These are phyloP conservation scores for Quercus agrifolia DNA, from an alignment of 306 rosid species.

Conservation along the genomic window DNA sequence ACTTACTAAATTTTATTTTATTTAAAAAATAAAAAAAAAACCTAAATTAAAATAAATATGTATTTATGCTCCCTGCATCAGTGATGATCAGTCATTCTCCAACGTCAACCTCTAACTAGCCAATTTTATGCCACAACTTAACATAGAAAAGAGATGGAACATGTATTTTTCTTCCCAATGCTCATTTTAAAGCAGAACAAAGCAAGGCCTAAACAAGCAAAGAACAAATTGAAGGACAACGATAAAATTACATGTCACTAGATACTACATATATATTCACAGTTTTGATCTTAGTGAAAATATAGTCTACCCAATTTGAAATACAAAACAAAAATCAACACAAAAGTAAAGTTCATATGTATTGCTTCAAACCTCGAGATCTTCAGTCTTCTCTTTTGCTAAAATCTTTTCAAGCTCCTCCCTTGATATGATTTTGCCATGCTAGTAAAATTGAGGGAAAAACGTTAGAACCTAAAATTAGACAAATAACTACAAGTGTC, in stretches of 20 bases:
- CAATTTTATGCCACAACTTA: neutral
- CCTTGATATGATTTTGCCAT: constrained; percentile 80
- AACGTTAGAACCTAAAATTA: constrained; percentile 21
- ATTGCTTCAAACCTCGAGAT: constrained; percentile 56
- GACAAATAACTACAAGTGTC: constrained; percentile 11
- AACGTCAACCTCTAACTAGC: neutral
- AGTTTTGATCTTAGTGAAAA: neutral
- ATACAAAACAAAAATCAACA: neutral
- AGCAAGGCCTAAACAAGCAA: neutral
- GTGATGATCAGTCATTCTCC: neutral
- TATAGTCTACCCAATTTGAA: neutral
- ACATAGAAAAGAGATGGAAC: neutral
- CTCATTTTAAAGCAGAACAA: neutral
- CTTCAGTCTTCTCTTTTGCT: constrained; percentile 67
- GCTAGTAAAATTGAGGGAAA: constrained; percentile 50
- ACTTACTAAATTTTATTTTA: no score
- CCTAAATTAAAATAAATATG: no score
- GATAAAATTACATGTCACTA: neutral
- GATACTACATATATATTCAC: neutral
- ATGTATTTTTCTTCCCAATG: neutral
- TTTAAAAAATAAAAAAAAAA: no score
- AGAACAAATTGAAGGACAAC: neutral
- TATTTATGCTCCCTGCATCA: no score
- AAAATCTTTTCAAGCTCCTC: constrained; percentile 72
- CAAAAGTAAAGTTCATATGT: constrained; percentile 1